Percentiles rank a stretch among this genome's conserved stretches.
phyloP scores from a whole-genome alignment of 495 filamentous ascomycete genomes.

The Articulospora tetracladia region DNA sequence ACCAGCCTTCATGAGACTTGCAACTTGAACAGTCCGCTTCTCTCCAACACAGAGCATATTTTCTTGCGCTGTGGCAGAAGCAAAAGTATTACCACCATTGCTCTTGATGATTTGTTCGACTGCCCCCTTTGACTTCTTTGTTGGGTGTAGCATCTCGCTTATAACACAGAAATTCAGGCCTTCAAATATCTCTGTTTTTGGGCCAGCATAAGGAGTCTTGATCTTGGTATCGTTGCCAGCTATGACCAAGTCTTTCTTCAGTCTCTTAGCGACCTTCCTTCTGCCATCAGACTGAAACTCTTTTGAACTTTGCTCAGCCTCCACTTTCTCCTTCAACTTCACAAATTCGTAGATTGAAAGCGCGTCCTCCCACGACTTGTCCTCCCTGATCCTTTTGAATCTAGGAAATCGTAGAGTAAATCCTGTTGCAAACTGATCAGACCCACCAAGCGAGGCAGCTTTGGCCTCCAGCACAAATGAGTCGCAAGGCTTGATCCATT shows the following conservation, averaged over 20 bases:
- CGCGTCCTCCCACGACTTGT: slow-evolving; percentile 80
- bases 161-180: slow-evolving; percentile 73
- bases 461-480: slow-evolving; percentile 87
- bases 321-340: slow-evolving; percentile 64
- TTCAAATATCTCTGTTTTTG: slow-evolving; percentile 61
- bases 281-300: slow-evolving; percentile 79
- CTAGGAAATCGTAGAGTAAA: slow-evolving; percentile 88
- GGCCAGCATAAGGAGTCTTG: slow-evolving; percentile 47
- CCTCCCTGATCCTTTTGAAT: slow-evolving; percentile 76
- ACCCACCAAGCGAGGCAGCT: slow-evolving; percentile 72
- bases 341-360: slow-evolving; percentile 75
- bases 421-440: slow-evolving; percentile 72
- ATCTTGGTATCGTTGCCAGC: slow-evolving; percentile 58
- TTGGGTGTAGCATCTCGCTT: slow-evolving; percentile 35
- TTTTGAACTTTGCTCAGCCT: slow-evolving; percentile 67
- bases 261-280: slow-evolving; percentile 54
- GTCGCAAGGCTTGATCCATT: slow-evolving; percentile 89
- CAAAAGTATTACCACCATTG: slow-evolving; percentile 80
- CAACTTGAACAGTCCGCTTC: slow-evolving; percentile 80
- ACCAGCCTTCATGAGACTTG: slow-evolving; percentile 69
- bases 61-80: slow-evolving; percentile 58
- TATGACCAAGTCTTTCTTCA: slow-evolving; percentile 67
- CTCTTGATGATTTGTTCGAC: slow-evolving; percentile 85
- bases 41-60: slow-evolving; percentile 74
- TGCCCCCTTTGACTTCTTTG: slow-evolving; percentile 71